Evolutionary conservation across 176 grass and related monocot species (phyloP), one percentile per base, ranked within the genome.

Genomic region (Dendrocalamus sinicus): DNA sequence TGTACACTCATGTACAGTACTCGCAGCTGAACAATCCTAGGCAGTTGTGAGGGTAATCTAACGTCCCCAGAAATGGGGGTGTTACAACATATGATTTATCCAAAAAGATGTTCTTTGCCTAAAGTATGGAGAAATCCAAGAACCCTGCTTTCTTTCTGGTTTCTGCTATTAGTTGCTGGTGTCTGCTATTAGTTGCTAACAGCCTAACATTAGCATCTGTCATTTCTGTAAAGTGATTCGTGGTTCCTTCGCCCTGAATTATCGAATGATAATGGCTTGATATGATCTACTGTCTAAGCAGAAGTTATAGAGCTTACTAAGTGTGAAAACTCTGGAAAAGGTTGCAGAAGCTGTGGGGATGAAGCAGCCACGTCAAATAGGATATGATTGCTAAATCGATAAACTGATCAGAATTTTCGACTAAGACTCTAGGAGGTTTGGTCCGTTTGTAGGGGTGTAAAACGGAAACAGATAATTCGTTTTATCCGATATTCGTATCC

Each of bases 181-280:
- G n/a, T 50, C 55, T 90, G 64, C 52, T 81, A 30, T 53, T 73
- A 79, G 84, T 90, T 84, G 80, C 75, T 67, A 68, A 67, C 30
- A 24, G 67, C 89, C 80, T 87, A 84, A 90, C 84, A 87, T 83
- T 83, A 50, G 84, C 79, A 87, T 87, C 60, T 35, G 57, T 81
- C 83, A 19, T 47, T 69, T 35, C 51, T 12, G 16, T 41, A 11
- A 83, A 81, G 24, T 11, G 80, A 83, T 87, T 75, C 50, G 40
- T 43, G 30, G 84, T 87, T 52, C 46, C 80, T 87, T 87, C 40
- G 52, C 1, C 67, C 24, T 24, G 70, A 90, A 82, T 86, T 66
- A 72, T 55, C 63, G 30, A 23, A 37, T 19, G 44, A 13, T 53
- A 22, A 70, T 60, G 75, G 74, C 19, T 5, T 13, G 26, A 59